Conservation (phyloP, 2,329 filamentous ascomycete genomes). For the Sphaerulina populicola region DNA sequence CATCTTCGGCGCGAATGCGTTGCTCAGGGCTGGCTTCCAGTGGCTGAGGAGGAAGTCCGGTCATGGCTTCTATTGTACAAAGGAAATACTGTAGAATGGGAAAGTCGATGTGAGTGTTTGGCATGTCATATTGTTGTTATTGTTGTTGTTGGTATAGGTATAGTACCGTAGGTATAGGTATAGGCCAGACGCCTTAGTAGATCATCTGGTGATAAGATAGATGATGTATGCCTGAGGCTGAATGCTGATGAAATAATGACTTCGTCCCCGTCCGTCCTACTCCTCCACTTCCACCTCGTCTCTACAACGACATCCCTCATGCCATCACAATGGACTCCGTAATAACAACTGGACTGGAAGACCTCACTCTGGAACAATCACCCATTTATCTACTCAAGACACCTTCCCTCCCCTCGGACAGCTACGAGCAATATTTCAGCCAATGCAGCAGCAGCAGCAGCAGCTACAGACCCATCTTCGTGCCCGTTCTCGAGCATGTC, state of each 20-base stretch:
- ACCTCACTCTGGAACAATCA: constrained; percentile 27
- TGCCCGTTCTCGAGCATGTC: constrained; percentile 67
- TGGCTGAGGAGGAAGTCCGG: constrained; percentile 33
- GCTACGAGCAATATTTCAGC: constrained; percentile 62
- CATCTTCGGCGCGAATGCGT: constrained; percentile 12
- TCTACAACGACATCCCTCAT: not conserved
- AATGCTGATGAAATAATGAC: not conserved
- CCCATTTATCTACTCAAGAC: constrained; percentile 72
- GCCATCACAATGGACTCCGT: constrained; percentile 21
- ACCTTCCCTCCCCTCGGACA: constrained; percentile 60
- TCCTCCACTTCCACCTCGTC: not conserved
- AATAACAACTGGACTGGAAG: constrained; percentile 19
- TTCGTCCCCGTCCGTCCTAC: not conserved
- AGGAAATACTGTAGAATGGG: constrained; percentile 36
- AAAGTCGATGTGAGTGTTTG: constrained; percentile 30
- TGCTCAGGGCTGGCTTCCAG: constrained; percentile 29
- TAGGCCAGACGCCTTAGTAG: too few relatives aligned
- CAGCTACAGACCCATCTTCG: constrained; percentile 57
- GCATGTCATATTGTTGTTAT: constrained; percentile 25
- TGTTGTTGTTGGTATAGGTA: constrained; percentile 2
- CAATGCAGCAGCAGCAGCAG: constrained; percentile 4
- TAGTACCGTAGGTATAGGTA: not conserved
- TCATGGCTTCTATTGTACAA: constrained; percentile 32
- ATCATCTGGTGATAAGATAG: too few relatives aligned
- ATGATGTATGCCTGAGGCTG: not conserved